Conservation (phyloP, 2,329 filamentous ascomycete species). For the Plectosphaerella cucumerina region DNA sequence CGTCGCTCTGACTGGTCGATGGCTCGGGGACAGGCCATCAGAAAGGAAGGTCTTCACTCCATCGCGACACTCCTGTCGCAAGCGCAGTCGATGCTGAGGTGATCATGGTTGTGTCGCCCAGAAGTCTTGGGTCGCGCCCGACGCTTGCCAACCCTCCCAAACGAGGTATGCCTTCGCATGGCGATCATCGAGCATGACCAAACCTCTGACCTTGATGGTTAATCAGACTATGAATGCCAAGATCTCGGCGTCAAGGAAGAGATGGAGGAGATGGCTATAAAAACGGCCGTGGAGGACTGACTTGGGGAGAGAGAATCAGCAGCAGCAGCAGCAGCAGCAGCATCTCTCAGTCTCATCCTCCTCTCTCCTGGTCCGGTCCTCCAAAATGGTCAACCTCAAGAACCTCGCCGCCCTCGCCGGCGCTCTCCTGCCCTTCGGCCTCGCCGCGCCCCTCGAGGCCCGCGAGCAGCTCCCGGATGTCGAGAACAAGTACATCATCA, state of each 20-base stretch:
- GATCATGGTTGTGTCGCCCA: background rate
- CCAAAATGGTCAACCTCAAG: conserved; percentile 2
- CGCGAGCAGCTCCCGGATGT: background rate
- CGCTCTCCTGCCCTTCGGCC: background rate
- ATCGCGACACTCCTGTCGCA: background rate
- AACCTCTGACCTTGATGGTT: background rate
- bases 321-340: conserved; percentile 17
- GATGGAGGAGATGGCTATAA: background rate
- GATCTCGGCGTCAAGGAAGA: background rate
- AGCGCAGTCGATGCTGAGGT: background rate
- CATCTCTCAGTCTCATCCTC: background rate
- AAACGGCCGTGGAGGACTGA: background rate
- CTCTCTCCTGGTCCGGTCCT: background rate
- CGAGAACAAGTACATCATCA: conserved; percentile 38
- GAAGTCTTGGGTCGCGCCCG: too few relatives aligned
- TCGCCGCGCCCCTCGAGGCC: background rate
- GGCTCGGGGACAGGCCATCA: background rate
- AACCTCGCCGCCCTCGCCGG: conserved; percentile 2
- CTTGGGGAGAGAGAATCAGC: background rate
- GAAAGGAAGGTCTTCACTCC: background rate
- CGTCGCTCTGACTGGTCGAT: background rate
- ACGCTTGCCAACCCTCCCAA: too few relatives aligned
- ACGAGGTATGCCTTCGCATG: too few relatives aligned
- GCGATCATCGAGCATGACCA: too few relatives aligned
- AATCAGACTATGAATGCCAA: background rate